phyloP scores from a whole-genome alignment of 805 yeast species.

The Wickerhamiella galacta region DNA sequence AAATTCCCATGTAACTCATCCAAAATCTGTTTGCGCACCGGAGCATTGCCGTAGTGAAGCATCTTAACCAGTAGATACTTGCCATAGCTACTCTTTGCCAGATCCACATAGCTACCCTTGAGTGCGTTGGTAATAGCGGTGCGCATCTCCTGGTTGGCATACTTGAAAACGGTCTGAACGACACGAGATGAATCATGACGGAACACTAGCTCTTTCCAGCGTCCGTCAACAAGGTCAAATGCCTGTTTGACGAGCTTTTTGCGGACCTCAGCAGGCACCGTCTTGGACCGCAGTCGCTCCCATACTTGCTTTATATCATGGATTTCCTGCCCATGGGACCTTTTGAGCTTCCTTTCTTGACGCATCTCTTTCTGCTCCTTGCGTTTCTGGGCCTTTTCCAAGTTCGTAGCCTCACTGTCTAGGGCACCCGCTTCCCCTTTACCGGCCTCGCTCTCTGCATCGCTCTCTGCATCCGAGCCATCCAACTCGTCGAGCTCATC shows the following conservation, averaged over 20 bases:
- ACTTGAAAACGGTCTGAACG: conserved; percentile 83
- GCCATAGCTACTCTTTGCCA: conserved; percentile 89
- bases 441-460: conserved; percentile 6
- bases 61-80: conserved; percentile 78
- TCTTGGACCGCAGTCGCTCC: conserved; percentile 80
- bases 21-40: conserved; percentile 56
- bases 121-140: conserved; percentile 48
- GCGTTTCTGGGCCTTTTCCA: conserved; percentile 36
- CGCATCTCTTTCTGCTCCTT: conserved; percentile 65
- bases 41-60: conserved; percentile 80
- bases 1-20: conserved; percentile 81
- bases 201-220: conserved; percentile 67
- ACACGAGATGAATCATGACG: conserved; percentile 96
- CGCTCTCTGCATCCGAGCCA: conserved; percentile 10
- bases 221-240: conserved; percentile 67
- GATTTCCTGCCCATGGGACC: conserved; percentile 77
- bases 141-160: conserved; percentile 65
- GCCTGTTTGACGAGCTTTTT: conserved; percentile 66
- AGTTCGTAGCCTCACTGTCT: conserved; percentile 2
- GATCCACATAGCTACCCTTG: conserved; percentile 57
- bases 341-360: conserved; percentile 68
- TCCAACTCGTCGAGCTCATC: conserved; percentile 11
- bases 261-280: conserved; percentile 56
- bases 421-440: conserved; percentile 7
- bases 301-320: conserved; percentile 72